Evolutionary conservation across 2,329 filamentous ascomycete genomes (phyloP), one percentile per base, ranked within the genome.

Genomic region (Phaeophleospora eucalypticola): DNA sequence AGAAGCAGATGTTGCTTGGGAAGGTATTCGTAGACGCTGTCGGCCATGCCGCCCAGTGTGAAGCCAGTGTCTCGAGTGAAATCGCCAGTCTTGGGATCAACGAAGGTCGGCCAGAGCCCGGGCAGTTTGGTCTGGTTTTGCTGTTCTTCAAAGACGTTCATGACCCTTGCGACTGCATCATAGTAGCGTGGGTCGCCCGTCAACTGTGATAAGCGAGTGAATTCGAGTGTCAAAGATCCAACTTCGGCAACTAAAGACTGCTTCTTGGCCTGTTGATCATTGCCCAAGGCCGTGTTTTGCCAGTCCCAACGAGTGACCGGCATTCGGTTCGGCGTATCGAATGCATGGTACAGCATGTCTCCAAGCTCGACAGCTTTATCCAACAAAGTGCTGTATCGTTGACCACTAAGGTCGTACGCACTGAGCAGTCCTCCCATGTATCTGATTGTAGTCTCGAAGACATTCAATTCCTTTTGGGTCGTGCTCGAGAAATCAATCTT

Each of bases 381-480:
- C 35, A 86, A 68, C 47, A 86, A 65, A 12, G 71, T 70, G 44
- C 74, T 68, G 21, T 57, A 48, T 37, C 33, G 40, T 24, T 58
- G 51, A 46, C 73, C 73, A 59, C 81, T 85, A 21, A 87, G 63
- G 61, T 87, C 84, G 61, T 86, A 86, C 1, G 84, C 83, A 21
- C 80, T 78, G 47, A 87, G 60, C 45, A 87, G 73, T 1, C 84
- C 83, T n/a, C 84, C 84, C 0, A 87, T 73, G 59, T 87, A 87
- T 36, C 84, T 77, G 48, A 87, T 87, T 12, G 77, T 85, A 1
- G 82, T 86, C 66, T 87, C 84, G 51, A 87, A 87, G 0, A 86
- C 70, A 52, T 84, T 86, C 52, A 86, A 76, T 39, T 77, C 70
- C 4, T 65, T 61, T 18, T 67, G 56, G 4, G 65, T 64, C 0